Conservation (phyloP, 2,329 filamentous ascomycete species). For the Ophiostoma perfectum region DNA sequence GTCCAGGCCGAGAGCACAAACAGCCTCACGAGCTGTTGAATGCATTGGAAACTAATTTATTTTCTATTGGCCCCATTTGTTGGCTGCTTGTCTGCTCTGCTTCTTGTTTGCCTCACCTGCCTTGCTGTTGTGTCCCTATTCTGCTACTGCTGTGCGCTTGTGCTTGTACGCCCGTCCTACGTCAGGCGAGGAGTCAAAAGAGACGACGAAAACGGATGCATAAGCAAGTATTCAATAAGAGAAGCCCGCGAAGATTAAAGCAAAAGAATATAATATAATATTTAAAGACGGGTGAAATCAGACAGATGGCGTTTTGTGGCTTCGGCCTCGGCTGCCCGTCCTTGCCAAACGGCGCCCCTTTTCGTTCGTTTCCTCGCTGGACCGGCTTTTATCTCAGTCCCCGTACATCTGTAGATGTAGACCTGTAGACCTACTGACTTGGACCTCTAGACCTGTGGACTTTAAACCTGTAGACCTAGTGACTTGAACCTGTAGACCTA, state of each 20-base stretch:
- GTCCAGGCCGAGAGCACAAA: no score
- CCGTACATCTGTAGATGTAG: no score
- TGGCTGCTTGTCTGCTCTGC: not conserved
- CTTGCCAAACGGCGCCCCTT: conserved; percentile 10
- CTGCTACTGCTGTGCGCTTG: not conserved
- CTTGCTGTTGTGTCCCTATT: not conserved
- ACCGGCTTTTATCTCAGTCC: no score
- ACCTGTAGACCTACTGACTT: conserved; percentile 25
- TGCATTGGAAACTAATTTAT: no score
- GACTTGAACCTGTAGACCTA: conserved; percentile 24
- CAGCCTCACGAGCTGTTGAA: no score
- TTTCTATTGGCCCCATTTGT: no score
- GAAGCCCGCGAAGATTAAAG: no score
- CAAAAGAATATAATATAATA: no score
- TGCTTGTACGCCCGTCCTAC: conserved; percentile 12
- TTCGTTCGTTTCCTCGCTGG: not conserved
- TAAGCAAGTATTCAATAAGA: not conserved
- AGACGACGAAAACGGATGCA: conserved; percentile 12
- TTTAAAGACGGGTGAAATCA: no score
- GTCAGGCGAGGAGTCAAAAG: not conserved
- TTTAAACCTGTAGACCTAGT: not conserved
- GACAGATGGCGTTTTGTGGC: not conserved
- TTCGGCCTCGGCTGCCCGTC: conserved; percentile 17
- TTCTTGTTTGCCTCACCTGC: not conserved
- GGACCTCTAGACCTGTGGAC: conserved; percentile 27